These are phyloP conservation scores for Ulota crispa DNA, from an alignment of 225 moss, liverwort and hornwort species.

Conservation along the genomic window DNA sequence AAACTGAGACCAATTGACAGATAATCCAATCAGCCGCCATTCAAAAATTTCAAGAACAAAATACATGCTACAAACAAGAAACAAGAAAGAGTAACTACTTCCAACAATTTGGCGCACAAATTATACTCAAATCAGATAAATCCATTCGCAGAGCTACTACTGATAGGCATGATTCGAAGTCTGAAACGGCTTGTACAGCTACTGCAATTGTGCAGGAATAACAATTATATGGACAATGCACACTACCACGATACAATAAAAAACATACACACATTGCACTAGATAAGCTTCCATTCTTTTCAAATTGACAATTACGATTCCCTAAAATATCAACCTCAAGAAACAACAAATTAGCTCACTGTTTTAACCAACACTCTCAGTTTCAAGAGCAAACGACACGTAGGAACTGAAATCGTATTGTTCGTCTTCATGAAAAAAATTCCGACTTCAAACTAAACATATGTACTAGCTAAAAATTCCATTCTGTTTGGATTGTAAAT, in stretches of 20 bases:
- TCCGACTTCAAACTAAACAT: slow-evolving; percentile 47
- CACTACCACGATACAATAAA: background rate
- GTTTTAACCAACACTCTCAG: no score
- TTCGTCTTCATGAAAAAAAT: slow-evolving; percentile 70
- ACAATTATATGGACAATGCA: background rate
- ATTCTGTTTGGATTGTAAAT: background rate
- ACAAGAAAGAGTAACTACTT: background rate
- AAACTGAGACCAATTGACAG: background rate
- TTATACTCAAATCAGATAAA: background rate
- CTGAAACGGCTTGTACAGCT: background rate
- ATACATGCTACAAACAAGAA: background rate
- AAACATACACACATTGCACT: background rate
- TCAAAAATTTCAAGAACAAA: background rate
- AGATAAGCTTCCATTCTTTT: no score
- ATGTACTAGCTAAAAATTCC: background rate
- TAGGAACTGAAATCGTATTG: slow-evolving; percentile 25
- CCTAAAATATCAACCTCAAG: no score
- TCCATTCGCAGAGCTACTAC: background rate
- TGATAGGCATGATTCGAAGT: background rate
- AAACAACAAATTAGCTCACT: background rate
- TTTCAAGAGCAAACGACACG: background rate
- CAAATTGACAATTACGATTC: background rate
- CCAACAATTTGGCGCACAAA: background rate
- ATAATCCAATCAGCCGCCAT: background rate
- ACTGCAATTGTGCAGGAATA: background rate